Evolutionary conservation across 306 rosid species (phyloP), one percentile per base, ranked within the genome.

Genomic region (Quillaja saponaria): DNA sequence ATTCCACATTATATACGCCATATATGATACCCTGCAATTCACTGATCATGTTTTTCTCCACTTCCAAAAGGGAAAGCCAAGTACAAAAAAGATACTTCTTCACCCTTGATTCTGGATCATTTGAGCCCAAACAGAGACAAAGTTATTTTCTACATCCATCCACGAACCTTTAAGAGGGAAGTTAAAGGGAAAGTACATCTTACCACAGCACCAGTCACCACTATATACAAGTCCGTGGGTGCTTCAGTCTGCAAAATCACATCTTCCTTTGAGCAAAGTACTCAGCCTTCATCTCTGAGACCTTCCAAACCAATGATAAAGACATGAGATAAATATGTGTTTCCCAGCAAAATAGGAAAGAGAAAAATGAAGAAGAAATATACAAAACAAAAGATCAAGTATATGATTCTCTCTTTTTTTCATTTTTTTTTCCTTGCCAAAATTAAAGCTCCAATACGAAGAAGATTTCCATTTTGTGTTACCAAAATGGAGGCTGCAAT

Each of bases 191-290:
- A 47, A 14, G 39, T 34, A 21, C 34, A 61, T 72, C 87, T 76
- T 84, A 91, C 96, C 58, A 74, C 84, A 49, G 75, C 47, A 63
- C 97, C 97, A 0, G 83, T 85, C 46, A 84, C 90, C 60, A 91
- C 44, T 58, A 91, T 78, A 52, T 91, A 91, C 10, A 91, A 69
- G 63, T 91, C 91, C 7, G 96, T 74, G 10, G 97, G 96, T n/a
- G 91, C 87, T 79, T 91, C 96, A 71, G 85, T 83, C 78, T 81
- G 83, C 87, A 87, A 55, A 75, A 87, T 77, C 38, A 91, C 79
- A 14, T 87, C 96, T 76, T 91, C 96, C 71, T 73, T 88, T 19
- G 97, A 76, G 97, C 91, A 76, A 85, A 85, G 64, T 91, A 91
- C 85, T 91, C 97, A 0, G 87, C 95, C 70, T 80, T 87, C 97